Evolutionary conservation across 768 basidiomycete species (phyloP).

Genomic region (Cantharellus cinnabarinus): DNA sequence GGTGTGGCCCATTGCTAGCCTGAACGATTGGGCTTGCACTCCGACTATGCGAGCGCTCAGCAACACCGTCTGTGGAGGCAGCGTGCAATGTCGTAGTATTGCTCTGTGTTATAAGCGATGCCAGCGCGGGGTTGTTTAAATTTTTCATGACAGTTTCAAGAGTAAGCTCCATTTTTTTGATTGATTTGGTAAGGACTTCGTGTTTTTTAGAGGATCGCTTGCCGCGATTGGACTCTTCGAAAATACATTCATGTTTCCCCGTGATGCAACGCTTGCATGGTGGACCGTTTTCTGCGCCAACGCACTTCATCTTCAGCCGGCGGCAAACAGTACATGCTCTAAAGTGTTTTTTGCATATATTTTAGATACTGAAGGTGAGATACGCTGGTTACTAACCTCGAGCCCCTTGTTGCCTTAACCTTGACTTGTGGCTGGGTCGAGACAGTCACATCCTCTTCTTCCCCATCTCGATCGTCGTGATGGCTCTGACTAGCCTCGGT

Average conservation of each 20-base stretch:
- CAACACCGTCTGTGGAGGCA: no score
- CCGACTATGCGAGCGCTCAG: no score
- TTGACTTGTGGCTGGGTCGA: neutral
- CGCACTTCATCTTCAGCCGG: slow-evolving; percentile 84
- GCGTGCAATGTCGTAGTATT: no score
- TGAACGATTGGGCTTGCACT: neutral
- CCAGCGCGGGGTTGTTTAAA: slow-evolving; percentile 46
- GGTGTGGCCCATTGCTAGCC: neutral
- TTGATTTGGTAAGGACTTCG: slow-evolving; percentile 36
- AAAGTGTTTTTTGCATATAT: neutral
- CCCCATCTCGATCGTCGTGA: neutral
- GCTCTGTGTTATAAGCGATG: neutral
- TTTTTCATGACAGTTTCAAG: slow-evolving; percentile 82
- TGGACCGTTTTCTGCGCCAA: slow-evolving; percentile 70
- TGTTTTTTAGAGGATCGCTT: slow-evolving; percentile 82
- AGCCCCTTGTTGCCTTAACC: neutral
- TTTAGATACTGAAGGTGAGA: neutral
- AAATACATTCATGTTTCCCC: slow-evolving; percentile 39
- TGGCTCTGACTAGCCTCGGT: neutral
- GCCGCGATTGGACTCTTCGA: slow-evolving; percentile 91
- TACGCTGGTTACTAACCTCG: neutral
- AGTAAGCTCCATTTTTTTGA: slow-evolving; percentile 81
- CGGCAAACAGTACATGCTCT: slow-evolving; percentile 87
- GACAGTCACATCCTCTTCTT: neutral
- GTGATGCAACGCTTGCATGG: slow-evolving; percentile 68